phyloP scores from a whole-genome alignment of 2,329 filamentous ascomycete species.

The Periglandula ipomoeae region DNA sequence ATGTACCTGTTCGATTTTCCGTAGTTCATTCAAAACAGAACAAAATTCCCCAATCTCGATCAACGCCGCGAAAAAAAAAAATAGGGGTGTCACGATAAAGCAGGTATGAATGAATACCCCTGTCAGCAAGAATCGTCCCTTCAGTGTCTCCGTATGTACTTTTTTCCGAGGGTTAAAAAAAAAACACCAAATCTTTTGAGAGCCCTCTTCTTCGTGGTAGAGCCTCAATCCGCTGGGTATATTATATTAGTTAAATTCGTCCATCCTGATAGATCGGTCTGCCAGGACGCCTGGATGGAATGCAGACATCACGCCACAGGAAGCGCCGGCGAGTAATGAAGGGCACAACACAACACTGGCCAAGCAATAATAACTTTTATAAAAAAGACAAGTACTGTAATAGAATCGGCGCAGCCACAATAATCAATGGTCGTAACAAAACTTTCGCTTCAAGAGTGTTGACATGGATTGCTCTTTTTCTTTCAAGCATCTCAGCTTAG shows the following conservation, averaged over 20 bases:
- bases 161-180: not conserved
- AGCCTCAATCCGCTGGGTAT: not conserved
- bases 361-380: conserved; percentile 8
- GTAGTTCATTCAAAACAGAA: no score
- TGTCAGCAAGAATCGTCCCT: not conserved
- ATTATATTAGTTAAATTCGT: not conserved
- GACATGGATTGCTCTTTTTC: not conserved
- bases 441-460: conserved; percentile 2
- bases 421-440: conserved; percentile 2
- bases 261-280: not conserved
- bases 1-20: not conserved
- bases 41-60: no score
- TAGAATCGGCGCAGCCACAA: conserved; percentile 4
- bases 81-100: no score
- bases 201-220: not conserved
- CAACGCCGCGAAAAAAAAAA: no score
- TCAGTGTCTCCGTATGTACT: not conserved
- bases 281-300: not conserved
- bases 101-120: no score
- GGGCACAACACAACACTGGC: conserved; percentile 6
- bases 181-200: not conserved
- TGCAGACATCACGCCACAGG: conserved; percentile 5
- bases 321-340: not conserved
- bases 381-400: conserved; percentile 4
- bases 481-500: conserved; percentile 3